Percentiles rank a stretch among this genome's conserved stretches.
phyloP scores from a whole-genome alignment of 1,139 yeast species.

The Yamadazyma sp. region DNA sequence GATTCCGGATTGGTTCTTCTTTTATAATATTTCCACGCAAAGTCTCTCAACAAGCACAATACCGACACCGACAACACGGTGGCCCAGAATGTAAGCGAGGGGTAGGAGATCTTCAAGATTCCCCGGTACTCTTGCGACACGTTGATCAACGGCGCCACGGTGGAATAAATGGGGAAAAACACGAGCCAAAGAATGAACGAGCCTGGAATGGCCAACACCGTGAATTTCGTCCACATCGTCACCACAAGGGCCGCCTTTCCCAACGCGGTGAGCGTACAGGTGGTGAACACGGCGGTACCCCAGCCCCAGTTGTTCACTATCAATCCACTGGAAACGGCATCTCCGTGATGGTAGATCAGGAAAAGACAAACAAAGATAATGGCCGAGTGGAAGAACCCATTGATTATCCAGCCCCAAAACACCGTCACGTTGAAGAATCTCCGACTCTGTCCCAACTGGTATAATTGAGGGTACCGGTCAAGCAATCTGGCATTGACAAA shows the following conservation, averaged over 20 bases:
- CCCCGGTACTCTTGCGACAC: conserved; percentile 88
- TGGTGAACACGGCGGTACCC: conserved; percentile 89
- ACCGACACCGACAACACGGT: conserved; percentile 71
- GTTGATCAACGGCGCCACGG: conserved; percentile 77
- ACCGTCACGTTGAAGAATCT: conserved; percentile 86
- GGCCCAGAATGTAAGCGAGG: conserved; percentile 83
- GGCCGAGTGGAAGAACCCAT: conserved; percentile 94
- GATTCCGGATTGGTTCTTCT: conserved; percentile 89
- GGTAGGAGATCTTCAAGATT: conserved; percentile 71
- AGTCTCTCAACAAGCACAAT: conserved; percentile 80
- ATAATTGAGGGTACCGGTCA: conserved; percentile 89
- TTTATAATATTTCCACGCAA: conserved; percentile 92
- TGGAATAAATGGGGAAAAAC: conserved; percentile 85
- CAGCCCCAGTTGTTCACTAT: conserved; percentile 92
- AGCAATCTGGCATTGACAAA: conserved; percentile 87
- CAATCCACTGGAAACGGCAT: conserved; percentile 64
- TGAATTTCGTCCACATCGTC: conserved; percentile 93
- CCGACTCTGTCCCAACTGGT: conserved; percentile 85
- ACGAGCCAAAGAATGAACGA: conserved; percentile 82
- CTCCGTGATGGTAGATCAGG: conserved; percentile 68
- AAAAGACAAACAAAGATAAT: conserved; percentile 74
- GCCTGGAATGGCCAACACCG: conserved; percentile 91
- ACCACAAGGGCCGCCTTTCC: conserved; percentile 95
- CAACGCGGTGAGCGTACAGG: conserved; percentile 83
- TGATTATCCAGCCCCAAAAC: conserved; percentile 96